Base-by-base conservation (phyloP, 805 yeast genomes). In the Candida adriatica region DNA sequence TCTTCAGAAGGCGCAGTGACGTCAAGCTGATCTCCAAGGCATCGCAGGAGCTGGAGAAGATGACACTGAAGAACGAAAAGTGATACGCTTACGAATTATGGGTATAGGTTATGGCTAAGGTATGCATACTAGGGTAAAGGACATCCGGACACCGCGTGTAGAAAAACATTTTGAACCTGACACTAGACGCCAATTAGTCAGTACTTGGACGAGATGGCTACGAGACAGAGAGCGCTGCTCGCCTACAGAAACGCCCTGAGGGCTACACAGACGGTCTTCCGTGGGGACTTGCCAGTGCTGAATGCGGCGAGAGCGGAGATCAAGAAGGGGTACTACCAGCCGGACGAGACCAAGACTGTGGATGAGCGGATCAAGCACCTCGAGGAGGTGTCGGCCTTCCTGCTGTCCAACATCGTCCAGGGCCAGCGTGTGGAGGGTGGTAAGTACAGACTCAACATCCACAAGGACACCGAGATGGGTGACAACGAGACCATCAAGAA, bases 341-440 rank as follows among this genome's bases (percentile, higher is more conserved):
- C 78, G 29, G 73, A 70, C 33, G 69, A 74, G 22, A 55, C 61
- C 11, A 63, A 71, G 34, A 55, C 70, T 4, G 49, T 63, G 3
- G 68, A 65, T 6, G 68, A 73, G 35, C 66, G 77, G 35, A 57
- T 80, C 18, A 56, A 67, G 31, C 66, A 73, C 39, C 59, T 87
- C 37, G 70, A 77, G 32, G 88, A 79, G 13, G 80, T 90, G n/a
- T 74, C 88, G 1, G 52, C 55, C 24, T 79, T 87, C 41, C 62
- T 90, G 36, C 64, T 70, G 29, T 64, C 68, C 37, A 90, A 90
- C 55, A 66, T 90, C n/a, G 96, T 90, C 4, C 98, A 90, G 59
- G 97, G 94, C 6, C 63, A 59, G 39, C 68, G 59, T 45, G 55
- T 49, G 2, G 55, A 45, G 3, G 61, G 55, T 2, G 68, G 64